Base-by-base conservation (phyloP, 2,329 filamentous ascomycete genomes). In the Dactylonectria macrodidyma region DNA sequence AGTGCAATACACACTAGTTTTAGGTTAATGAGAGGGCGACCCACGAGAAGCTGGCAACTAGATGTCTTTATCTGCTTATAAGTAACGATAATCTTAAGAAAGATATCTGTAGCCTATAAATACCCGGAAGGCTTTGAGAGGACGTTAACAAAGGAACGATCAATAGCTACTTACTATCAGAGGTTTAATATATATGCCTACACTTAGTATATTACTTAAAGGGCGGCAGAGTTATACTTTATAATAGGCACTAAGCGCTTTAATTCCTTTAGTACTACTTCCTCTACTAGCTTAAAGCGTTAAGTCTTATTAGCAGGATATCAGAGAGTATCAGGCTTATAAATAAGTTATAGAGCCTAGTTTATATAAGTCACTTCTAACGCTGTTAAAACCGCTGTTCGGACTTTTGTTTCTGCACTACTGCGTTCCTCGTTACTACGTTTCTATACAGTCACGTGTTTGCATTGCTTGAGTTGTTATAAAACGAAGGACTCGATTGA, bases 151-250 rank as follows among this genome's bases (percentile, higher is more conserved):
- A 10, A 47, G n/a, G 9, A 24, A 47, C 22, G 44, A 47, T 47
- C 19, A 19, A 47, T 11, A 24, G 19, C n/a, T 47, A 19, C 44
- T 19, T 47, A 3, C 44, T 19, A 11, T 11, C 44, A 47, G 44
- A 47, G 5, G 44, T 47, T 47, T 19, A 24, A 24, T 47, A 47
- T 24, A 19, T 19, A 14, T 83, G 79, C 68, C 74, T 72, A 2
- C 82, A 83, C 67, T 85, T 80, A 73, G 52, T 71, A 1, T 16
- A 79, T 58, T 81, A 84, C 69, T 50, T 78, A 9, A 68, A 50
- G 10, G 57, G 74, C 34, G 77, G 77, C 69, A 66, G 67, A 36
- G 30, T 44, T 51, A 72, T 63, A 46, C 74, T 80, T 64, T 62
- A 67, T 54, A 78, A 82, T 56, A 65, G 67, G 22, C 19, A 66